Evolutionary conservation across 2,329 filamentous ascomycete species (phyloP).

Genomic region (Colletotrichum sp.): DNA sequence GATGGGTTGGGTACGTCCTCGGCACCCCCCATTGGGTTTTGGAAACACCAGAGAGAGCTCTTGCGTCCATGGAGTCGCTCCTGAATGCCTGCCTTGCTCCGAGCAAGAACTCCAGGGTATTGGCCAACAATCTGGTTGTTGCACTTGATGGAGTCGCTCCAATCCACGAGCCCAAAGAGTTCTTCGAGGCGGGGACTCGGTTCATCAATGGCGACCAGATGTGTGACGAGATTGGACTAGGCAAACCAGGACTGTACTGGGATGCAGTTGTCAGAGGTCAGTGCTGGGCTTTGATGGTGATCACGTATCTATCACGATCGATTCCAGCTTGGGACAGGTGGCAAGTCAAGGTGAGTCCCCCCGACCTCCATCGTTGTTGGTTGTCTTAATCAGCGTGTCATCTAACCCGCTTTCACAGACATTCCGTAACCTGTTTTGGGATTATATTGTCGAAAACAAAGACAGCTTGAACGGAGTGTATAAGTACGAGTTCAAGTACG

Average conservation of each 20-base stretch:
- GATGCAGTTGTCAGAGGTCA: background rate
- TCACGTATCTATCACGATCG: background rate
- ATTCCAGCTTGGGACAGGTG: background rate
- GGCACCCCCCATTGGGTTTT: background rate
- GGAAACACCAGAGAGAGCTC: background rate
- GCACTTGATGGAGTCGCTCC: background rate
- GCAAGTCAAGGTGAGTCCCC: background rate
- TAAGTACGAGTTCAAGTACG: background rate
- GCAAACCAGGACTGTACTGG: background rate
- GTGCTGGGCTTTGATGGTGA: background rate
- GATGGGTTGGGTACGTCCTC: background rate
- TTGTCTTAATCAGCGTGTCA: fast-evolving
- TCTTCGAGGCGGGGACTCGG: background rate
- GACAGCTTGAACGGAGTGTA: background rate
- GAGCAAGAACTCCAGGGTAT: background rate
- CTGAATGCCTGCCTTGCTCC: background rate
- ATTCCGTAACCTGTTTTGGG: background rate
- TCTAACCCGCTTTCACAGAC: background rate
- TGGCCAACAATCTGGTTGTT: background rate
- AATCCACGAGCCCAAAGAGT: background rate
- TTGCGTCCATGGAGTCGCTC: background rate
- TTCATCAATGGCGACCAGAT: background rate
- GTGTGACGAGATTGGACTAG: background rate
- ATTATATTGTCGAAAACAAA: background rate
- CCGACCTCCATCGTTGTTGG: background rate